Evolutionary conservation across 768 basidiomycete species (phyloP).

Genomic region (Kwoniella bestiolae): DNA sequence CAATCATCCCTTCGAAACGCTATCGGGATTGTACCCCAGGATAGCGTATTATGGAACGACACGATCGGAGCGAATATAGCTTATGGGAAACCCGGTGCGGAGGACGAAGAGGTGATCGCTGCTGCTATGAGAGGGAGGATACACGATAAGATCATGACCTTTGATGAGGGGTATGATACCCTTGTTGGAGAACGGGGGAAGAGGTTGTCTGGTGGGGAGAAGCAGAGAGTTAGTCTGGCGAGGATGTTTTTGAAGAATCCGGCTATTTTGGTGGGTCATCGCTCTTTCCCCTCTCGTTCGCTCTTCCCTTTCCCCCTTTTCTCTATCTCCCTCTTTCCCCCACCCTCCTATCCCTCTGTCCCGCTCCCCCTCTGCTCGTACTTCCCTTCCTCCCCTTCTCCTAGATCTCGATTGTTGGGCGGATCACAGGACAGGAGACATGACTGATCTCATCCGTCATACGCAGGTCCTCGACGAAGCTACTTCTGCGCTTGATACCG

Average conservation of each 20-base stretch:
- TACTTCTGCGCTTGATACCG: slow-evolving; percentile 75
- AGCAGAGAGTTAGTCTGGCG: slow-evolving; percentile 86
- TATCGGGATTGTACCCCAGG: slow-evolving; percentile 91
- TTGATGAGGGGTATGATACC: slow-evolving; percentile 83
- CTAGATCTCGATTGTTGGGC: too few relatives aligned
- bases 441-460: too few relatives aligned
- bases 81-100: slow-evolving; percentile 76
- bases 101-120: slow-evolving; percentile 73
- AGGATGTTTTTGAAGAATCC: slow-evolving; percentile 85
- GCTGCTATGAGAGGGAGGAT: slow-evolving; percentile 83
- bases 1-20: slow-evolving; percentile 76
- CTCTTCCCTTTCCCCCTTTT: too few relatives aligned
- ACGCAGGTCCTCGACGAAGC: slow-evolving; percentile 51
- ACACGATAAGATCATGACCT: slow-evolving; percentile 80
- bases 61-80: slow-evolving; percentile 60
- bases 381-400: too few relatives aligned
- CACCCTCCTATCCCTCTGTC: too few relatives aligned
- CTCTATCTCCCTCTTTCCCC: too few relatives aligned
- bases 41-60: slow-evolving; percentile 60
- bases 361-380: too few relatives aligned
- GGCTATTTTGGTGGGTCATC: slow-evolving; percentile 73
- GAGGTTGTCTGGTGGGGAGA: slow-evolving; percentile 82
- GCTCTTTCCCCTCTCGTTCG: too few relatives aligned
- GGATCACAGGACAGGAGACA: too few relatives aligned
- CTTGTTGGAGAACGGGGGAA: slow-evolving; percentile 87